phyloP scores from a whole-genome alignment of 257 asterid species.

The Lavandula angustifolia region DNA sequence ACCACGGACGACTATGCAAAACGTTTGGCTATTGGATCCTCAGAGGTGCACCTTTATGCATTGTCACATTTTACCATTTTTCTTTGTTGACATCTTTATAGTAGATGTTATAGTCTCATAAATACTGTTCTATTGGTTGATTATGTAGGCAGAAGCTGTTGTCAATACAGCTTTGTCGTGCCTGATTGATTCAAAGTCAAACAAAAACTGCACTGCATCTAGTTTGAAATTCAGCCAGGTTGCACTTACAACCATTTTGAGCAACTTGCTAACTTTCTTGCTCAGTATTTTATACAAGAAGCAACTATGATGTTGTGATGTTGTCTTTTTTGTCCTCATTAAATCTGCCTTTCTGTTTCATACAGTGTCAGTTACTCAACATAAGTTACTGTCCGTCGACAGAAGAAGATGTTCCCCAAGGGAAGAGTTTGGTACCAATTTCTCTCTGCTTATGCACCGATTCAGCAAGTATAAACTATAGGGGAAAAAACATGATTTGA shows the following conservation, averaged over 20 bases:
- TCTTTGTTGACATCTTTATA: neutral
- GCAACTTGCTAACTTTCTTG: neutral
- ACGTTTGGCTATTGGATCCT: constrained; percentile 77
- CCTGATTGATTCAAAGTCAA: constrained; percentile 48
- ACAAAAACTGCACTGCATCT: constrained; percentile 46
- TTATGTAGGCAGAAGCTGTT: constrained; percentile 60
- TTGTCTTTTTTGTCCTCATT: constrained; percentile 13
- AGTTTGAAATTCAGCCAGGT: constrained; percentile 63
- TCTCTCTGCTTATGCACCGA: constrained; percentile 21
- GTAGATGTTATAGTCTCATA: neutral
- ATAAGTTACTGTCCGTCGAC: constrained; percentile 85
- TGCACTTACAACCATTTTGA: constrained; percentile 7
- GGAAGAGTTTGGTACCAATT: constrained; percentile 63
- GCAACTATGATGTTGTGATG: neutral
- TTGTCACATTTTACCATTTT: constrained; percentile 2
- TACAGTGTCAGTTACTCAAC: constrained; percentile 81
- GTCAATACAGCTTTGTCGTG: constrained; percentile 71
- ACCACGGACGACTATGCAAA: constrained; percentile 88
- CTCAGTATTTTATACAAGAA: neutral
- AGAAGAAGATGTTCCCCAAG: constrained; percentile 59
- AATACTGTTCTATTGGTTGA: neutral
- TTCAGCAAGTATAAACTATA: constrained; percentile 2
- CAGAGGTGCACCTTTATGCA: constrained; percentile 48
- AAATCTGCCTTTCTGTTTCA: constrained; percentile 8
- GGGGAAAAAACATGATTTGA: neutral